Conservation (phyloP, 805 yeast species). For the Dipodascus albidus region DNA sequence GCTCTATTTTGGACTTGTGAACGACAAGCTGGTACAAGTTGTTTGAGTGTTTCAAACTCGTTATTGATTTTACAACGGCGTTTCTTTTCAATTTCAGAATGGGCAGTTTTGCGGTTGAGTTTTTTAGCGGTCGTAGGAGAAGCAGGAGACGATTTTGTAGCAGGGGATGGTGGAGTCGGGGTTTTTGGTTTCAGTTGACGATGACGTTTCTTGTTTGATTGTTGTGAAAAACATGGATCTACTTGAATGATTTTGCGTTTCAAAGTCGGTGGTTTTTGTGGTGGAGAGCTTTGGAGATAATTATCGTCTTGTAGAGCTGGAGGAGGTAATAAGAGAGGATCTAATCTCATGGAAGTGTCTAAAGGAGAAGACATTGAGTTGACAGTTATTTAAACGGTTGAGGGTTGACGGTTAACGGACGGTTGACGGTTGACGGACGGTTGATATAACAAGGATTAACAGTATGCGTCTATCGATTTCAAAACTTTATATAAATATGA, state of each 20-base stretch:
- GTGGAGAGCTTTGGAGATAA: neutral
- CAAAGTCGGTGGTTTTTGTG: neutral
- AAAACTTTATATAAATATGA: no score
- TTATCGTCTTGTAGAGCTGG: neutral
- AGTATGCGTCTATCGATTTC: no score
- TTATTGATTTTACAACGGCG: slow-evolving; percentile 69
- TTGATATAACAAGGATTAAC: no score
- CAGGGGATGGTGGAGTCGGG: neutral
- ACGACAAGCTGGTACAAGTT: slow-evolving; percentile 69
- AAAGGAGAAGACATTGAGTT: neutral
- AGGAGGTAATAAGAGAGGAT: neutral
- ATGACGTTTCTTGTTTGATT: slow-evolving; percentile 1
- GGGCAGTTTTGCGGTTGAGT: slow-evolving; percentile 44
- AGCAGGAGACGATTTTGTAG: neutral
- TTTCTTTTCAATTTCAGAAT: slow-evolving; percentile 70
- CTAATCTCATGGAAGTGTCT: neutral
- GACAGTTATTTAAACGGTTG: no score
- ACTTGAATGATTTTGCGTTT: neutral
- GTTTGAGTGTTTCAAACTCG: slow-evolving; percentile 72
- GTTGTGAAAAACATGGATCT: neutral
- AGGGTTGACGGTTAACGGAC: neutral
- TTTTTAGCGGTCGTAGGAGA: slow-evolving; percentile 22
- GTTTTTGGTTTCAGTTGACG: slow-evolving; percentile 6
- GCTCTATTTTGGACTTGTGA: slow-evolving; percentile 25
- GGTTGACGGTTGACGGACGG: neutral